A percentile compares a stretch with the other conserved stretches of the same genome.
phyloP scores from a whole-genome alignment of 2,329 filamentous ascomycete genomes.

The Venturia nashicola region DNA sequence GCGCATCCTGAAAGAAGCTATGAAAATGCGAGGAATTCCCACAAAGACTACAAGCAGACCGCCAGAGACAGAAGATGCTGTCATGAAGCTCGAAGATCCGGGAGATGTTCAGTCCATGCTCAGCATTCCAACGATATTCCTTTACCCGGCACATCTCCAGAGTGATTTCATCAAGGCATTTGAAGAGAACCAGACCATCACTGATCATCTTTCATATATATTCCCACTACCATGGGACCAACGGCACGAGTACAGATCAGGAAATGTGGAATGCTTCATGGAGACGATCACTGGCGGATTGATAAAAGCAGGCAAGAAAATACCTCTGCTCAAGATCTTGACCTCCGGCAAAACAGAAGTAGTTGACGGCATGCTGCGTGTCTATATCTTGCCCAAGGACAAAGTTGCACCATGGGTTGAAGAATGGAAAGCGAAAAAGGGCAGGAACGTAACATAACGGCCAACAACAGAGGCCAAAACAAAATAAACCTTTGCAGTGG shows the following conservation, averaged over 20 bases:
- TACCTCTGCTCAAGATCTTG: slow-evolving; percentile 63
- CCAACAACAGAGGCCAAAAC: background rate
- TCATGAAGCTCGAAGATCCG: slow-evolving; percentile 57
- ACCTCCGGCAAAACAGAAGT: slow-evolving; percentile 69
- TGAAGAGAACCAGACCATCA: slow-evolving; percentile 60
- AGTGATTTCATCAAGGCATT: slow-evolving; percentile 88
- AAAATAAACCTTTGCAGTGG: background rate
- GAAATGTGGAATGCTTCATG: slow-evolving; percentile 73
- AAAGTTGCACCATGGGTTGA: slow-evolving; percentile 65
- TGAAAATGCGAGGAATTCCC: slow-evolving; percentile 60
- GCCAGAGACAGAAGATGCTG: slow-evolving; percentile 80
- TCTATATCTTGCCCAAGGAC: slow-evolving; percentile 67
- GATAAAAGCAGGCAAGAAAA: slow-evolving; percentile 81
- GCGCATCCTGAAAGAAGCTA: slow-evolving; percentile 35
- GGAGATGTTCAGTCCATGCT: slow-evolving; percentile 61
- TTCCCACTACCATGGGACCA: slow-evolving; percentile 82
- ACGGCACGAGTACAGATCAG: slow-evolving; percentile 50
- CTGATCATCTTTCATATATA: slow-evolving; percentile 72
- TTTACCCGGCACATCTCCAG: slow-evolving; percentile 75
- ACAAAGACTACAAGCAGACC: slow-evolving; percentile 55
- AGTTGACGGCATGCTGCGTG: slow-evolving; percentile 69
- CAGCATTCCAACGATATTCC: slow-evolving; percentile 64
- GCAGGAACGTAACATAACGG: background rate
- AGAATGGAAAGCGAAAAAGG: slow-evolving; percentile 53
- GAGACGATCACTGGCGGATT: slow-evolving; percentile 70